Evolutionary conservation across 148 eudicot species (phyloP).

Genomic region (Spergularia bocconei): DNA sequence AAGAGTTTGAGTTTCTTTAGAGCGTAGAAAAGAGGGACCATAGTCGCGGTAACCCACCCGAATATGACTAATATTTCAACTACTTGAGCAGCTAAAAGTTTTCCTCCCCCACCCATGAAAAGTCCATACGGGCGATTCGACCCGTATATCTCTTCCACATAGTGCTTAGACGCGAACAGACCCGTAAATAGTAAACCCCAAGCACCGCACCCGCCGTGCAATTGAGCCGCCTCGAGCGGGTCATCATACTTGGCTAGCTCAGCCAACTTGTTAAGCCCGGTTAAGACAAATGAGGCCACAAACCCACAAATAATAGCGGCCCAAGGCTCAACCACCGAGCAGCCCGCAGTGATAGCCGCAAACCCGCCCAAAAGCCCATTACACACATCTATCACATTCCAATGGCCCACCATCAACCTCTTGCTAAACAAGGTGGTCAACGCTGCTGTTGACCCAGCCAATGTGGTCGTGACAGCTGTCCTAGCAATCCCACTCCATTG

Average conservation of each 20-base stretch:
- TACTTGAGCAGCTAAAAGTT: constrained; percentile 39
- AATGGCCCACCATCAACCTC: constrained; percentile 48
- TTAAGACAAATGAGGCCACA: constrained; percentile 42
- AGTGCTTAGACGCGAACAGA: constrained; percentile 33
- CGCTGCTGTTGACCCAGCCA: constrained; percentile 59
- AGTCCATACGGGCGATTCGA: constrained; percentile 38
- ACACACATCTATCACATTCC: constrained; percentile 62
- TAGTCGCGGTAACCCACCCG: constrained; percentile 46
- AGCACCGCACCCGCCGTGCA: constrained; percentile 51
- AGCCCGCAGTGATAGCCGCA: constrained; percentile 60
- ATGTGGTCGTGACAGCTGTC: constrained; percentile 63
- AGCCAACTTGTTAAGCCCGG: constrained; percentile 39
- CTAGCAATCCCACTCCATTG: constrained; percentile 64
- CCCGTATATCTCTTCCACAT: constrained; percentile 36
- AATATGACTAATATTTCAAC: constrained; percentile 38
- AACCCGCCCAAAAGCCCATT: constrained; percentile 61
- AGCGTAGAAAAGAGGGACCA: constrained; percentile 40
- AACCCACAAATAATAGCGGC: constrained; percentile 58
- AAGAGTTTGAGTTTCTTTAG: constrained; percentile 31
- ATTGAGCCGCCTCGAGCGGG: constrained; percentile 53
- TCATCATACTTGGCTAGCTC: constrained; percentile 38
- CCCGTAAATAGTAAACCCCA: constrained; percentile 56
- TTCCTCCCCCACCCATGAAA: constrained; percentile 54
- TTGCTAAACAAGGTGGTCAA: constrained; percentile 53
- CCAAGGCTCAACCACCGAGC: constrained; percentile 65